A percentile compares a stretch with the other conserved stretches of the same genome.
These are phyloP conservation scores for Rutidosis leptorrhynchoides DNA, from an alignment of 129 eudicot genomes.

Conservation along the genomic window DNA sequence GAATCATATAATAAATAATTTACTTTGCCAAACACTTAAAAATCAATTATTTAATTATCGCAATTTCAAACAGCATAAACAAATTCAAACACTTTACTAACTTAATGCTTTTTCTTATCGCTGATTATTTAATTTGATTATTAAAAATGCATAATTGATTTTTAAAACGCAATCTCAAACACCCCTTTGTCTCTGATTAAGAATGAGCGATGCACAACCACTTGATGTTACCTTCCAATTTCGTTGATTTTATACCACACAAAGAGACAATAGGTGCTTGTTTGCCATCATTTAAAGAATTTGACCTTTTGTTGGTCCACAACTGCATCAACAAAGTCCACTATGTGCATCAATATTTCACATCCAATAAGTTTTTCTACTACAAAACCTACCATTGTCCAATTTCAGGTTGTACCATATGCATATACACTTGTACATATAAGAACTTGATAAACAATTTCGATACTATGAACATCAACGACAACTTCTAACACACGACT, in stretches of 20 bases:
- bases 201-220: constrained; percentile 20
- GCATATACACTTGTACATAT: not conserved
- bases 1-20: too few species aligned
- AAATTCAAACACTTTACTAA: too few species aligned
- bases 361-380: not conserved
- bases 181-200: too few species aligned
- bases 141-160: too few species aligned
- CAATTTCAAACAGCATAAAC: too few species aligned
- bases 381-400: not conserved
- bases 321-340: constrained; percentile 12
- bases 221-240: constrained; percentile 9
- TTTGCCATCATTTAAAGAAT: constrained; percentile 19
- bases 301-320: constrained; percentile 20
- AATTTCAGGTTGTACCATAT: not conserved
- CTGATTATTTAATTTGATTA: too few species aligned
- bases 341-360: constrained; percentile 16
- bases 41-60: too few species aligned
- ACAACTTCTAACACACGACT: not conserved
- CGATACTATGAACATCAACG: not conserved
- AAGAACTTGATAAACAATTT: not conserved
- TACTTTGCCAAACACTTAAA: too few species aligned
- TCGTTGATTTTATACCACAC: constrained; percentile 26
- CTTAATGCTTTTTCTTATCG: too few species aligned
- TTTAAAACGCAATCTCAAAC: too few species aligned
- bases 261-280: constrained; percentile 21